A percentile compares a stretch with the other conserved stretches of the same genome.
Conservation (phyloP, 805 yeast genomes). For the Nakazawaea sp. region DNA sequence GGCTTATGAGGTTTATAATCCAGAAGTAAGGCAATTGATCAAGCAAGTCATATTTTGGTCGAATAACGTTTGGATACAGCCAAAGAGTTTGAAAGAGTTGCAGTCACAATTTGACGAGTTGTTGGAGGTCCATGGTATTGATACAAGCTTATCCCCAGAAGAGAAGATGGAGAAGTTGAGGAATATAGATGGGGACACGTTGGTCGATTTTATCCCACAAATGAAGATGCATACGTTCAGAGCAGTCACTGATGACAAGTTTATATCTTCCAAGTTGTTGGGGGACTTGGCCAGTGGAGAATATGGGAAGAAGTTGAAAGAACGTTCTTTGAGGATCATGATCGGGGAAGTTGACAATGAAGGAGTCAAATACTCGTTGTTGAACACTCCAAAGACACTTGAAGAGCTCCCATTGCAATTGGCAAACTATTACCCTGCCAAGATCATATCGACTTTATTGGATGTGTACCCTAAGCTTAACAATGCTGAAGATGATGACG, state of each 20-base stretch:
- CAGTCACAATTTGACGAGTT: slow-evolving; percentile 31
- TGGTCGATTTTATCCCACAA: slow-evolving; percentile 21
- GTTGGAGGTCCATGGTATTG: slow-evolving; percentile 18
- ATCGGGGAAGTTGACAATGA: slow-evolving; percentile 30
- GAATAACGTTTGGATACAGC: slow-evolving; percentile 32
- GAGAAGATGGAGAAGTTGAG: slow-evolving; percentile 16
- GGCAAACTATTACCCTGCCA: slow-evolving; percentile 30
- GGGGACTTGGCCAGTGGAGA: slow-evolving; percentile 24
- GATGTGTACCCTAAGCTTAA: slow-evolving; percentile 14
- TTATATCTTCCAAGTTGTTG: slow-evolving; percentile 25
- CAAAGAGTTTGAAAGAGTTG: slow-evolving; percentile 30
- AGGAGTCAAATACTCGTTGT: slow-evolving; percentile 22
- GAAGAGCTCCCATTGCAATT: slow-evolving; percentile 25
- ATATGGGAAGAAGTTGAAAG: slow-evolving; percentile 19
- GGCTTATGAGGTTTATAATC: slow-evolving; percentile 35
- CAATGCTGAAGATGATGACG: slow-evolving; percentile 14
- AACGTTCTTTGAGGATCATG: slow-evolving; percentile 18
- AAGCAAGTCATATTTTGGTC: slow-evolving; percentile 29
- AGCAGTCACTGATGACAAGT: slow-evolving; percentile 32
- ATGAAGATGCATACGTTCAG: slow-evolving; percentile 28
- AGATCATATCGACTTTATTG: slow-evolving; percentile 18
- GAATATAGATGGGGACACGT: slow-evolving; percentile 8
- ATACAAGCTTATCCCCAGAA: slow-evolving; percentile 9
- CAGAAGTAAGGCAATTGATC: slow-evolving; percentile 30
- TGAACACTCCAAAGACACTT: slow-evolving; percentile 24